Base-by-base conservation (phyloP, 139 green algal species). In the Asterochloris sp. region DNA sequence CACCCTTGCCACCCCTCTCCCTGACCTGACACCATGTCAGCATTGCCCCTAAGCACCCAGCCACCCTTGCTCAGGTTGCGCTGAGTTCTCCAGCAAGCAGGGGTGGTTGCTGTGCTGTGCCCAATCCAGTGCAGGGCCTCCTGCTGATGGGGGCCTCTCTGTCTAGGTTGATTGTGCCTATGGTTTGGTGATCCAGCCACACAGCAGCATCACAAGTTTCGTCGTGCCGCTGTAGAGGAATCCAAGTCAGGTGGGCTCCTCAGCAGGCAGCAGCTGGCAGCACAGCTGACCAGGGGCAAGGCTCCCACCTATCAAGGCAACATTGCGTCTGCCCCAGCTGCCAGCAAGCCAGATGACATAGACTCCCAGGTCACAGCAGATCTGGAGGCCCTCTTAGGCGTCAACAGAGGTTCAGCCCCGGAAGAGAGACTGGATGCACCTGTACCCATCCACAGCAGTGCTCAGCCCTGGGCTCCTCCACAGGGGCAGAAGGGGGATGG, bases 401-500 rank as follows among this genome's bases (percentile, higher is more conserved):
- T 24, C 68, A 27, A 12, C 0, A 79, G 73, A 14, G 27, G 61
- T 23, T 69, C 24, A 69, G 76, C 29, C 13, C 10, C 4, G 17
- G 66, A 64, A 15, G 76, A 80, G 13, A 23, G 13, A 2, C 76
- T 19, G 16, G 76, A 80, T n/a, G 76, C 38, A 11, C 68, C 76
- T 38, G 60, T 38, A 29, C 67, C 16, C 11, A 69, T 69, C 13
- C 54, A 81, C 28, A 23, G 66, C 19, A 71, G 66, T 71, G 61
- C 61, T 29, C 62, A 62, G 73, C 83, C 62, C 0, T 94, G 91
- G 91, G 62, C 86, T 73, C 90, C 91, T 12, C 90, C 89, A 0
- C 21, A 76, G 23, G 86, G 85, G 15, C 91, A 95, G 69, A 91
- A 68, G 28, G 91, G 91, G 0, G 90, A 95, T 82, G 91, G 91